Percentiles rank a stretch among this genome's conserved stretches.
These are phyloP conservation scores for Telopea speciosissima DNA, from an alignment of 177 flowering plant species.

Conservation along the genomic window DNA sequence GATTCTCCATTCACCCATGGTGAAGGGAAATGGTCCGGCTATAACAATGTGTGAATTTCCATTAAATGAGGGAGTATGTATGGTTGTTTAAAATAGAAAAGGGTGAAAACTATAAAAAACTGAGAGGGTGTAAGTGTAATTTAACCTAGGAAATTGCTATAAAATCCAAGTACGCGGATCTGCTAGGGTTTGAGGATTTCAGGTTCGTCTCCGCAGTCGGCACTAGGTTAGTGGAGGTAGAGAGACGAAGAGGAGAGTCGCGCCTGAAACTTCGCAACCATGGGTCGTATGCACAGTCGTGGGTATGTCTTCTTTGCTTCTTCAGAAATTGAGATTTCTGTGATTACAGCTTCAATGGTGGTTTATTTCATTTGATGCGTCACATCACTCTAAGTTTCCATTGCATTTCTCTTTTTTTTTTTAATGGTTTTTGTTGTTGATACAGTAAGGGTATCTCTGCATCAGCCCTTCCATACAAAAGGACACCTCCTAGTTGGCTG, in stretches of 20 bases:
- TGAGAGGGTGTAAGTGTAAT: too few species aligned
- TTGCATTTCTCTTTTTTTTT: neutral
- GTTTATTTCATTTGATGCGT: neutral
- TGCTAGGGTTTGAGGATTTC: slow-evolving; percentile 4
- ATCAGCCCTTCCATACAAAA: slow-evolving; percentile 71
- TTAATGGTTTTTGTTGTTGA: neutral
- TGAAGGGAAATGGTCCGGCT: too few species aligned
- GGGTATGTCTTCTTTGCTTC: slow-evolving; percentile 26
- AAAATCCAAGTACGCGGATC: too few species aligned
- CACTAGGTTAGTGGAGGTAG: neutral
- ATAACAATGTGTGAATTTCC: too few species aligned
- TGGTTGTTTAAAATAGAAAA: too few species aligned
- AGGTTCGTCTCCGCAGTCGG: neutral
- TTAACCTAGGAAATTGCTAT: too few species aligned
- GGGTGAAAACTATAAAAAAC: too few species aligned
- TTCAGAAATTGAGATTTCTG: neutral
- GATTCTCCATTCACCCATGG: too few species aligned
- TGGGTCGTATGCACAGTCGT: slow-evolving; percentile 74
- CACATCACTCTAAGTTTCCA: neutral
- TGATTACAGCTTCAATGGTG: neutral
- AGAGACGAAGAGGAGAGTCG: neutral
- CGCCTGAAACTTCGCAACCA: slow-evolving; percentile 23
- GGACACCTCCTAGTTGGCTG: slow-evolving; percentile 73
- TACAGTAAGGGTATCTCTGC: slow-evolving; percentile 87
- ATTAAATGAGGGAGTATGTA: too few species aligned